Conservation (phyloP, 225 moss, liverwort and hornwort species). For the Pleurozium schreberi region DNA sequence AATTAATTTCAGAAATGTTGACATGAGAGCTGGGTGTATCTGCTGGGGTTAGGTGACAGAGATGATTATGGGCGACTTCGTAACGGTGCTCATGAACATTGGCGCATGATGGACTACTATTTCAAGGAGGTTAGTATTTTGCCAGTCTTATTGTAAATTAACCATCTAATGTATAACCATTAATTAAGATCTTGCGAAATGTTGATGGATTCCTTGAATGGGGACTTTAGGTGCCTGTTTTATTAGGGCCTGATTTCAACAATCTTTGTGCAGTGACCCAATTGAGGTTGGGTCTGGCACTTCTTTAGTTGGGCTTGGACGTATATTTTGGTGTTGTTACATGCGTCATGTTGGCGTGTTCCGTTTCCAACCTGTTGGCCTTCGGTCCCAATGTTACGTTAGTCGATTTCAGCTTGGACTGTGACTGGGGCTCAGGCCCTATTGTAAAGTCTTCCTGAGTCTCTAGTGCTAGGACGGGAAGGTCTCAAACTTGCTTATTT, state of each 20-base stretch:
- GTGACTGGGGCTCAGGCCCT: neutral
- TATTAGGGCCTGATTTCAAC: neutral
- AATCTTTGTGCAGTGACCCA: neutral
- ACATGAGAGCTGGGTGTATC: neutral
- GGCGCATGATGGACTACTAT: constrained; percentile 53
- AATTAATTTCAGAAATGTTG: neutral
- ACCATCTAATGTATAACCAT: neutral
- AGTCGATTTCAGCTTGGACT: neutral
- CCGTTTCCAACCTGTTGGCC: neutral
- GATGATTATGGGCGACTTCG: constrained; percentile 58
- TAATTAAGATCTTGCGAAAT: neutral
- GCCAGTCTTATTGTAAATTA: neutral
- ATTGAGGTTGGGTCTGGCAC: neutral
- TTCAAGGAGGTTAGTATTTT: constrained; percentile 47
- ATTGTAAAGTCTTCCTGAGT: neutral
- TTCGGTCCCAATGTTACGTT: neutral
- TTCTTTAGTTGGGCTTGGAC: neutral
- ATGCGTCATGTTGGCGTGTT: neutral
- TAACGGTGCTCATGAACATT: constrained; percentile 29
- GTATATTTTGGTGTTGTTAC: neutral
- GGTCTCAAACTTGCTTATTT: neutral
- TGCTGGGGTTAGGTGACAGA: constrained; percentile 20
- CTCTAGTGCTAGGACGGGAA: neutral
- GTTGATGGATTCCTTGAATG: neutral
- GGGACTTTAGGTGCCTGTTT: neutral